phyloP scores from a whole-genome alignment of 768 basidiomycete genomes.

The Tubosaeta sp. region DNA sequence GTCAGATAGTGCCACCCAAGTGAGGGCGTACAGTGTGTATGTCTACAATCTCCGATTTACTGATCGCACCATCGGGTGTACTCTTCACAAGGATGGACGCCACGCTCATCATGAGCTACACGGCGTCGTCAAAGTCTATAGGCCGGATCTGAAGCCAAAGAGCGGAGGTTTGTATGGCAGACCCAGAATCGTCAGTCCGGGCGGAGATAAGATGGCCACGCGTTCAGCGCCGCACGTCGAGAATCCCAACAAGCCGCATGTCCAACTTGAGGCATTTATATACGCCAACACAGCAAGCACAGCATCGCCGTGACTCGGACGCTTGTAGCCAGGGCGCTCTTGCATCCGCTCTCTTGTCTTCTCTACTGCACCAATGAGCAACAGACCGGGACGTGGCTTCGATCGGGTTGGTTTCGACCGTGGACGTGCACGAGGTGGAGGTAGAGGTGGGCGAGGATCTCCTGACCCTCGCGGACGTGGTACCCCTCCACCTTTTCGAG shows the following conservation, averaged over 20 bases:
- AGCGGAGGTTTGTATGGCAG: neutral
- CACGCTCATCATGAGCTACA: neutral
- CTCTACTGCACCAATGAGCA: conserved; percentile 26
- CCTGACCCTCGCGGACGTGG: conserved; percentile 26
- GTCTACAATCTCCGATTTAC: neutral
- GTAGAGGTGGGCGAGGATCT: conserved; percentile 35
- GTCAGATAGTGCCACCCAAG: too few species aligned
- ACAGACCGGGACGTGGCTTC: conserved; percentile 39
- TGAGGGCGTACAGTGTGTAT: neutral
- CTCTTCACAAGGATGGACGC: neutral
- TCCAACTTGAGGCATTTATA: conserved; percentile 3
- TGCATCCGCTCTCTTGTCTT: neutral
- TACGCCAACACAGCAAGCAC: conserved; percentile 8
- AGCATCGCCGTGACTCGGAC: conserved; percentile 17
- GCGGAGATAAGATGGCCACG: conserved; percentile 24
- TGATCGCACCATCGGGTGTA: neutral
- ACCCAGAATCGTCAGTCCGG: neutral
- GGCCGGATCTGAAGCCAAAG: neutral
- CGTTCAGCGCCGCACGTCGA: neutral
- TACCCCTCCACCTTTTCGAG: conserved; percentile 23
- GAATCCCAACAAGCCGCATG: neutral
- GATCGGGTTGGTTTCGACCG: conserved; percentile 18
- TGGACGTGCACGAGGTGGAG: conserved; percentile 3
- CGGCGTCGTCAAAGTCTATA: too few species aligned
- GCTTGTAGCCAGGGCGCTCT: neutral